Evolutionary conservation across 106 monocot species (phyloP).

Genomic region (Allium cepa): DNA sequence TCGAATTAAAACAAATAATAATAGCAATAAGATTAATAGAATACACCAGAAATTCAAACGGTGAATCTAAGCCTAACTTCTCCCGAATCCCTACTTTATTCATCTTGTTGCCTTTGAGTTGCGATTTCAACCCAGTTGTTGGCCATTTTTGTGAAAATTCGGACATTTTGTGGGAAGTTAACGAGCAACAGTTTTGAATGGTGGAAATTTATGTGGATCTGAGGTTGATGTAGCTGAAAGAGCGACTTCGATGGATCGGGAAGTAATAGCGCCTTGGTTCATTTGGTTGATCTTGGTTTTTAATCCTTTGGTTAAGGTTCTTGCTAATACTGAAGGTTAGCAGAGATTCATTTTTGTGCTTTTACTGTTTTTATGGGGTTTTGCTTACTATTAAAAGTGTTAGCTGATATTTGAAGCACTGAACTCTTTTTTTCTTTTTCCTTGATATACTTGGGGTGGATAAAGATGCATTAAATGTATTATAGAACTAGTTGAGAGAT

Average conservation of each 20-base stretch:
- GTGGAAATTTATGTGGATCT: slow-evolving; percentile 15
- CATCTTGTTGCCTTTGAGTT: neutral
- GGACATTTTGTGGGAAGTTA: neutral
- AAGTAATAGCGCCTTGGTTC: slow-evolving; percentile 14
- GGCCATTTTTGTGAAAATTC: slow-evolving; percentile 1
- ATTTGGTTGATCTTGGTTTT: slow-evolving; percentile 19
- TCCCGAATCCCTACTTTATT: neutral
- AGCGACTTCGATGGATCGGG: slow-evolving; percentile 9
- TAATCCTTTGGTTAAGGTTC: slow-evolving; percentile 19
- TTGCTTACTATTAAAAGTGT: too few relatives aligned
- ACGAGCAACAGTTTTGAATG: too few relatives aligned
- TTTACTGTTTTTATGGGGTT: neutral
- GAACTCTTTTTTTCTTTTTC: too few relatives aligned
- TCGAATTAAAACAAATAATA: neutral
- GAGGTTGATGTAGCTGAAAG: slow-evolving; percentile 5
- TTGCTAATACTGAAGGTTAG: slow-evolving; percentile 36
- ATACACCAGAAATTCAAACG: neutral
- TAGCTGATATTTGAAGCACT: too few relatives aligned
- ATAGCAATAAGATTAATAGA: neutral
- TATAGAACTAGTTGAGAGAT: too few relatives aligned
- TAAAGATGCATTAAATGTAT: too few relatives aligned
- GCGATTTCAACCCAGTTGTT: neutral
- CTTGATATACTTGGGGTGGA: too few relatives aligned
- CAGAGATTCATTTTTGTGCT: slow-evolving; percentile 1
- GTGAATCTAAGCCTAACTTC: neutral